These are phyloP conservation scores for Silene coronaria DNA, from an alignment of 179 eudicot species.

Conservation along the genomic window DNA sequence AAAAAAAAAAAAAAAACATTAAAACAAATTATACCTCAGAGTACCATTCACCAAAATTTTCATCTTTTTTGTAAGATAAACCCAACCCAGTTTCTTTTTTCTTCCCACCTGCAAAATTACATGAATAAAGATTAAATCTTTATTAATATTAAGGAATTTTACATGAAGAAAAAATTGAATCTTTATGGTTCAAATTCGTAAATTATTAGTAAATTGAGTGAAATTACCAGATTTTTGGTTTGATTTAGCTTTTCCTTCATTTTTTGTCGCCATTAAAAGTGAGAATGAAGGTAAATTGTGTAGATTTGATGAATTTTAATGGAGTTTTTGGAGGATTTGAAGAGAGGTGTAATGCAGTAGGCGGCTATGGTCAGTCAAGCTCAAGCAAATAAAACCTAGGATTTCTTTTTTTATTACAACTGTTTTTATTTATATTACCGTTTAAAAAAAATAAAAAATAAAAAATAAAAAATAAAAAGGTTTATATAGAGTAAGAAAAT, in stretches of 20 bases:
- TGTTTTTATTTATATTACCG: no score
- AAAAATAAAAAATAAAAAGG: no score
- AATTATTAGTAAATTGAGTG: not conserved
- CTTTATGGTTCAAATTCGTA: not conserved
- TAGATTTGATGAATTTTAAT: not conserved
- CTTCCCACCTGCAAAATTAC: slow-evolving; percentile 41
- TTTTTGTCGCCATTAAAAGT: not conserved
- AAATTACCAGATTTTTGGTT: not conserved
- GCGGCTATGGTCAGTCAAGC: not conserved
- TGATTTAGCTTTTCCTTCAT: slow-evolving; percentile 1
- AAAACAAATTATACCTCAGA: slow-evolving; percentile 54
- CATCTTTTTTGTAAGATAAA: slow-evolving; percentile 65
- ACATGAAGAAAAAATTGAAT: not conserved
- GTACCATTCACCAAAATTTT: slow-evolving; percentile 92
- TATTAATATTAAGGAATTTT: not conserved
- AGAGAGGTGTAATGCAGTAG: not conserved
- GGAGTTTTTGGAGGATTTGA: not conserved
- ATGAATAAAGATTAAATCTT: not conserved
- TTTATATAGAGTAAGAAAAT: no score
- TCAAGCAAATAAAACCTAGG: not conserved
- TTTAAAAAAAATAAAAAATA: no score
- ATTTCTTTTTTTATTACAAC: not conserved
- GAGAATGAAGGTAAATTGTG: not conserved
- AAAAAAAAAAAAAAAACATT: not conserved
- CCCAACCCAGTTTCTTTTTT: slow-evolving; percentile 77